Conservation (phyloP, 2,329 filamentous ascomycete species). For the Shiraia bambusicola region DNA sequence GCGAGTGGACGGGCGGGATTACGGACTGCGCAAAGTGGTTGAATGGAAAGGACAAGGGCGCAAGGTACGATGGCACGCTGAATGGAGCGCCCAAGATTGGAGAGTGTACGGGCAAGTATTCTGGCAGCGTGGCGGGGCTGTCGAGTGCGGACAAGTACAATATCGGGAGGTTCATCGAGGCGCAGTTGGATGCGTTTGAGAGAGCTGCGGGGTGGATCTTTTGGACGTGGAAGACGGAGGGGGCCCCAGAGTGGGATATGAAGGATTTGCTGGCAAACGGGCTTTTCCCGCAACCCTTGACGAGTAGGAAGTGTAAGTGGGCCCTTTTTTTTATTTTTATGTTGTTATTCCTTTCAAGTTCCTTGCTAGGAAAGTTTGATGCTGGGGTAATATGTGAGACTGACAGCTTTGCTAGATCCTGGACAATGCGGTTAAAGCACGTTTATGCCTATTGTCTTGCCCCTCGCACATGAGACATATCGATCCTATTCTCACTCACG, state of each 20-base stretch:
- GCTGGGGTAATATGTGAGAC: constrained; percentile 5
- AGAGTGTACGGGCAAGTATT: constrained; percentile 48
- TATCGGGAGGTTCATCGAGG: constrained; percentile 49
- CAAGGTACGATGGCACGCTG: constrained; percentile 49
- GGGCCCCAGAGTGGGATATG: constrained; percentile 54
- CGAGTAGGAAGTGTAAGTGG: constrained; percentile 43
- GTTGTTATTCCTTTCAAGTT: no score
- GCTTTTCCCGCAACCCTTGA: constrained; percentile 53
- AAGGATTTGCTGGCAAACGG: constrained; percentile 46
- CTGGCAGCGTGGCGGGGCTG: constrained; percentile 47
- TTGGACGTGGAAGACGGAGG: constrained; percentile 55
- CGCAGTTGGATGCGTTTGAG: constrained; percentile 52
- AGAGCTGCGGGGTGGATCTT: constrained; percentile 53
- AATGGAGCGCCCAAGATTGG: constrained; percentile 44
- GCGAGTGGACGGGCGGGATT: constrained; percentile 52
- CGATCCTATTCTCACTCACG: constrained; percentile 1
- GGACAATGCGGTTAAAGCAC: constrained; percentile 37
- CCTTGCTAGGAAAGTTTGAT: neutral
- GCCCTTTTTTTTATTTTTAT: no score
- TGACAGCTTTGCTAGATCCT: constrained; percentile 32
- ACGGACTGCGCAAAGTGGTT: constrained; percentile 53
- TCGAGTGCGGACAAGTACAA: constrained; percentile 47
- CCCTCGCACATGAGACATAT: no score
- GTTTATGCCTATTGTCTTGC: constrained; percentile 3
- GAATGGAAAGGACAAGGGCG: constrained; percentile 51